phyloP scores from a whole-genome alignment of 2,329 filamentous ascomycete species.

The Sporothrix variecibatus region DNA sequence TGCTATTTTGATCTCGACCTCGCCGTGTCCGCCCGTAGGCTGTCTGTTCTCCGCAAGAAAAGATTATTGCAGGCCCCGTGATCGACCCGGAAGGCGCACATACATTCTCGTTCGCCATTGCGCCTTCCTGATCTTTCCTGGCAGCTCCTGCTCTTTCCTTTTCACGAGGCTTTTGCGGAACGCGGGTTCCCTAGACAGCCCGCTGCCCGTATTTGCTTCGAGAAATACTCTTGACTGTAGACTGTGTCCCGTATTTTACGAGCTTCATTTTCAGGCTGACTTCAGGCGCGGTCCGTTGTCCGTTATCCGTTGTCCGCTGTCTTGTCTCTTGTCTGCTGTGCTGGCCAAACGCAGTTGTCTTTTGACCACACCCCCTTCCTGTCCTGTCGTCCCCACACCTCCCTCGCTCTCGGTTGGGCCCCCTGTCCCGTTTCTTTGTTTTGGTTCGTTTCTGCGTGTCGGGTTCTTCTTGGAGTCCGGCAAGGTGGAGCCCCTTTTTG shows the following conservation, averaged over 20 bases:
- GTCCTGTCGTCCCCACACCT: not conserved
- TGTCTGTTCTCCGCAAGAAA: not conserved
- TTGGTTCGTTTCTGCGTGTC: conserved; percentile 1
- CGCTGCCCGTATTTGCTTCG: not conserved
- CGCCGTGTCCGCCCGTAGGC: not conserved
- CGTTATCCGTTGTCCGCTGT: not conserved
- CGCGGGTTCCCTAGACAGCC: not conserved
- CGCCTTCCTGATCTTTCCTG: not conserved
- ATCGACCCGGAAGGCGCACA: not conserved
- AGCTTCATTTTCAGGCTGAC: not conserved
- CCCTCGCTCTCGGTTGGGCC: not conserved
- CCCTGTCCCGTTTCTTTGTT: conserved; percentile 18
- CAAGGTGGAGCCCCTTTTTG: conserved; percentile 21
- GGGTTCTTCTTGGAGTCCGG: conserved; percentile 28
- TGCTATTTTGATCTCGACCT: not conserved
- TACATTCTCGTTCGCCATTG: not conserved
- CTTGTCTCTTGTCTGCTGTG: not conserved
- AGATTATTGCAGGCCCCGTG: not conserved
- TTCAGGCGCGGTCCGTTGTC: not conserved
- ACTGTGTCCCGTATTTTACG: not conserved
- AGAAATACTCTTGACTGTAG: not conserved
- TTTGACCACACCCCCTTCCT: not conserved
- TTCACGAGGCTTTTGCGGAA: not conserved
- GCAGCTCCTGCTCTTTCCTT: not conserved
- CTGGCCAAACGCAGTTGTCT: not conserved